Percentiles rank a stretch among this genome's conserved stretches.
Conservation (phyloP, 129 eudicot genomes). For the Flaveria bidentis region DNA sequence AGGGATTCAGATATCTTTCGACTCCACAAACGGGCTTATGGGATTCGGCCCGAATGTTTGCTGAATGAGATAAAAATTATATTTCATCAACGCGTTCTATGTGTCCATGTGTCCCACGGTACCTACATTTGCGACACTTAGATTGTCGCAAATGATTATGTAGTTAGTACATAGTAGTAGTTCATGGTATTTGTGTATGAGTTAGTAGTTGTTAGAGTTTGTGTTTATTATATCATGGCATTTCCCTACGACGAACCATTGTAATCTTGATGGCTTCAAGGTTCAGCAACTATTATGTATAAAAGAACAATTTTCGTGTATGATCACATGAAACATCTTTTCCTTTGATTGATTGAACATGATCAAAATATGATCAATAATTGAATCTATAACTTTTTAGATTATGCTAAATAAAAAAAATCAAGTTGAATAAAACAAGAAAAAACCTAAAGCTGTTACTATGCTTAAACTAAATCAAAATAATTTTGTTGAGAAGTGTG, state of each 20-base stretch:
- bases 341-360: not conserved
- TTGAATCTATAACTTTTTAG: not conserved
- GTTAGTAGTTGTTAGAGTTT: not conserved
- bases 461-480: not conserved
- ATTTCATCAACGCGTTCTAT: not conserved
- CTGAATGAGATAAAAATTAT: conserved; percentile 4
- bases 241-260: not conserved
- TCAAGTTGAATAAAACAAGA: not conserved
- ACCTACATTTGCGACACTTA: not conserved
- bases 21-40: conserved; percentile 64
- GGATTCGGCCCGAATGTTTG: conserved; percentile 93
- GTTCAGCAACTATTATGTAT: not conserved
- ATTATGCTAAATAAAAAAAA: not conserved
- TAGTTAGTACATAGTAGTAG: conserved; percentile 22
- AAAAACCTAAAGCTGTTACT: not conserved
- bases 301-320: conserved; percentile 12
- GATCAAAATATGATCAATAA: not conserved
- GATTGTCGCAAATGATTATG: conserved; percentile 14
- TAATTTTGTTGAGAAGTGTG: not conserved
- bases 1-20: conserved; percentile 84
- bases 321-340: not conserved
- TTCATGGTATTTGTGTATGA: conserved; percentile 3
- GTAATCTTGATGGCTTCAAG: not conserved
- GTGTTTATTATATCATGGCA: conserved; percentile 5
- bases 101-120: not conserved